Base-by-base conservation (phyloP, 768 basidiomycete genomes). In the Cyclocybe cylindracea region DNA sequence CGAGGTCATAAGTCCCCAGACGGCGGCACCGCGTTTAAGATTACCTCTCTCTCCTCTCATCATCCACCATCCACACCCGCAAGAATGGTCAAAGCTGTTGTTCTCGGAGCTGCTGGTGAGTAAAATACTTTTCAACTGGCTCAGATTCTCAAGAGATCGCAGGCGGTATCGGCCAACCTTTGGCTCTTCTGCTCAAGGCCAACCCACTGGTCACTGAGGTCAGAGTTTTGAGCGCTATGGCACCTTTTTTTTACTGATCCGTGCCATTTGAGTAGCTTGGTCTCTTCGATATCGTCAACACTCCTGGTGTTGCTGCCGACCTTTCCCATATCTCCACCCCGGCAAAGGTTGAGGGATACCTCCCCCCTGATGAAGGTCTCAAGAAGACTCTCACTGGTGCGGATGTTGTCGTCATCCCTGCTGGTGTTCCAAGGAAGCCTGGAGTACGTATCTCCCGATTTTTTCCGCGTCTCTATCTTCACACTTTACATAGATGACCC, bases 131-230 rank as follows among this genome's bases (percentile, higher is more conserved):
- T n/a, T 7, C 2, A 11, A 18, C 24, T 8, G 29, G 38, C 54
- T 45, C 29, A 53, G 43, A 33, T 42, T 46, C 38, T 37, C 53
- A 48, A 53, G 34, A 46, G 19, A 33, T 8, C 14, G 8, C 57
- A 93, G 94, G 93, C 70, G 95, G 95, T 71, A 98, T 98, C 64
- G 96, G 96, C 66, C 96, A 97, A 78, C 94, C 95, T 55, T 78
- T 98, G 69, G 84, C 95, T 16, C 87, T 98, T 53, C 79, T 98
- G 51, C 79, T 98, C 69, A 98, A 98, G 78, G 68, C 75, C 45
- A 94, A 93, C 75, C 82, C 88, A 19, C 75, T 84, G 53, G 78
- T 98, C 61, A 89, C 89, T 49, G 80, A 87, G 79, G 91, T 89
- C 64, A 39, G 44, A 46, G 31, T 40, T 46, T 53, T 24, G 24